These are phyloP conservation scores for Xylaria nigripes DNA, from an alignment of 495 filamentous ascomycete species.

Conservation along the genomic window DNA sequence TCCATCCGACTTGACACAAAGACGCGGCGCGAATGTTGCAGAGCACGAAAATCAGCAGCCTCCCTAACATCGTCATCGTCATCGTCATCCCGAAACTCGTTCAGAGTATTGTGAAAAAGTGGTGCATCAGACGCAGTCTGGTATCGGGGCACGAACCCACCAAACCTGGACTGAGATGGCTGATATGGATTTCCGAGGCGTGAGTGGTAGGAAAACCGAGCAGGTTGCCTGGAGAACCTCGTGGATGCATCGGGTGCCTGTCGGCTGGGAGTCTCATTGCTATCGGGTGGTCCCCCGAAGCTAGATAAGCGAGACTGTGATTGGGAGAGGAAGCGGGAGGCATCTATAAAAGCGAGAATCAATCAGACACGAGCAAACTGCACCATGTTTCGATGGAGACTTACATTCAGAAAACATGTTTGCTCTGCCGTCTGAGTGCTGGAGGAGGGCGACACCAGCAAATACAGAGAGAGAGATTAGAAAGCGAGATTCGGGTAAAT, in stretches of 20 bases:
- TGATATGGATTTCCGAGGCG: slow-evolving; percentile 65
- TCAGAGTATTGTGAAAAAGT: slow-evolving; percentile 74
- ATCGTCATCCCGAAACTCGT: slow-evolving; percentile 80
- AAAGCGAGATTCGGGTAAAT: slow-evolving; percentile 6
- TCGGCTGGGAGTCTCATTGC: slow-evolving; percentile 32
- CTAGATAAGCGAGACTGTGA: slow-evolving; percentile 77
- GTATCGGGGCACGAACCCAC: slow-evolving; percentile 66
- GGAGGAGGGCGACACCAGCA: slow-evolving; percentile 29
- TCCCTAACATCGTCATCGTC: slow-evolving; percentile 90
- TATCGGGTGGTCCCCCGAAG: slow-evolving; percentile 54
- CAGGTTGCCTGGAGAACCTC: slow-evolving; percentile 29
- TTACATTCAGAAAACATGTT: slow-evolving; percentile 97
- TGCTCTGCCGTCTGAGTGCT: slow-evolving; percentile 4
- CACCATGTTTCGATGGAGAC: slow-evolving; percentile 25
- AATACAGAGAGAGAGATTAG: slow-evolving; percentile 3
- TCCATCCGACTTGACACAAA: slow-evolving; percentile 74
- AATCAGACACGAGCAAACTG: slow-evolving; percentile 13
- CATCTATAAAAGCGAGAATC: slow-evolving; percentile 52
- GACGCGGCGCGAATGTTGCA: slow-evolving; percentile 80
- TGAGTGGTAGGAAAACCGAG: slow-evolving; percentile 30
- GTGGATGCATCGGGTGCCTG: slow-evolving; percentile 28
- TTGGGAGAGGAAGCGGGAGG: slow-evolving; percentile 93
- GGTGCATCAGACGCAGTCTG: slow-evolving; percentile 65
- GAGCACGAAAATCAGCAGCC: slow-evolving; percentile 83
- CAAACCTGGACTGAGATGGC: slow-evolving; percentile 53